Base-by-base conservation (phyloP, 1,139 yeast genomes). In the Protomyces arabidopsidicola region DNA sequence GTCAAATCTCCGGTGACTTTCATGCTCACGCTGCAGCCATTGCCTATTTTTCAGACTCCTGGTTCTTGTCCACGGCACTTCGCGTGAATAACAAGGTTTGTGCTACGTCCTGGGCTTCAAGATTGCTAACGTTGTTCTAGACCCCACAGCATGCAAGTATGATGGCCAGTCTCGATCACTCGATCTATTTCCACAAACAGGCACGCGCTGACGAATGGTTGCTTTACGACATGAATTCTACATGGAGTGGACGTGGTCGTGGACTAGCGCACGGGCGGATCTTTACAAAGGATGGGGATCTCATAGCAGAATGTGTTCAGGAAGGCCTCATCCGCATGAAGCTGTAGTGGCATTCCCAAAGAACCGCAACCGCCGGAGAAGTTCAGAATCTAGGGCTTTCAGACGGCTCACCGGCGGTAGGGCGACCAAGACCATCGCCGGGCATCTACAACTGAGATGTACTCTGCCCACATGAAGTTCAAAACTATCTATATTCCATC, bases 221-320 rank as follows among this genome's bases (percentile, higher is more conserved):
- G 72, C 77, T 80, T 16, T 80, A 81, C 65, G 78, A 82, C 48
- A 64, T 64, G 65, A 45, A 60, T 77, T 77, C 64, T 80, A 74
- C 83, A n/a, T 78, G 84, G 66, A 77, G 85, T 3, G 79, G 80
- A 18, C 79, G 80, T 67, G 82, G 82, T 63, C 78, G 88, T 67
- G 84, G 84, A 6, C 72, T 87, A 55, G 75, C 85, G 68, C 81
- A 80, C 68, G 88, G 85, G 10, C 86, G 86, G 66, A 77, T 86
- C 70, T 87, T 77, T 72, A 70, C 80, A 60, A 70, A 70, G 36
- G 77, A 79, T 42, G 85, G 86, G 0, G 77, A 76, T 16, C 82
- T 86, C 65, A 80, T 85, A 2, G 89, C 90, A 1, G 81, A 87
- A 0, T 78, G 86, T 3, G 72, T 84, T 9, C 95, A 87, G 73